Evolutionary conservation across 1,139 yeast species (phyloP), one percentile per base, ranked within the genome.

Genomic region (Suhomyces bolitotheri): DNA sequence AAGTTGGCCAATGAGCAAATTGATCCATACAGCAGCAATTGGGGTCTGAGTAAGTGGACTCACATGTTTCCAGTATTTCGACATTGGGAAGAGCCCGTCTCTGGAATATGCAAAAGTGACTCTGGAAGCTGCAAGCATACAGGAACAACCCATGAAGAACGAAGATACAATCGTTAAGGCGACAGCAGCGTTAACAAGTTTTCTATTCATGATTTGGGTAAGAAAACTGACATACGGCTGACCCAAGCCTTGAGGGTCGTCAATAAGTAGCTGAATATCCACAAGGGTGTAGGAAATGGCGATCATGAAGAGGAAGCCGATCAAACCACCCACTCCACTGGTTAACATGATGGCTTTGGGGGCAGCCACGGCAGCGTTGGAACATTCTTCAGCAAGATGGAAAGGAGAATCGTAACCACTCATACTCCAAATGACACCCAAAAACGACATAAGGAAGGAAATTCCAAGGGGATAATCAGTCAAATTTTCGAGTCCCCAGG

Each of bases 361-460:
- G 7, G 82, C 79, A 4, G 84, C 80, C 22, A 64, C 61, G n/a
- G 71, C 64, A 7, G 88, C 85, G 53, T 81, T 80, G 27, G 81
- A 64, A 50, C 85, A 78, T 52, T 82, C 88, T 56, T 82, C 92
- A 12, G 86, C 72, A 36, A 82, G 62, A 51, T 82, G 89, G 66
- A 81, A 82, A 0, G 89, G 85, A 14, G 85, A 76, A 54, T 82
- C 90, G 50, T 78, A 82, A 14, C 89, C 89, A 30, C 83, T 74
- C 83, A 82, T 80, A 22, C 84, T 78, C 89, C 89, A 82, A 50
- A 81, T 78, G 34, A 76, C 81, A 17, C 87, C 82, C 51, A 80
- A 61, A 54, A 80, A 81, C 13, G 79, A 66, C 72, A 78, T 68
- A 41, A 81, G 60, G 53, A 80, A 65, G 17, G 84, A 72, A 31